Evolutionary conservation across 208 protist species (phyloP), one percentile per base, ranked within the genome.

Genomic region (Baffinella frigidus): DNA sequence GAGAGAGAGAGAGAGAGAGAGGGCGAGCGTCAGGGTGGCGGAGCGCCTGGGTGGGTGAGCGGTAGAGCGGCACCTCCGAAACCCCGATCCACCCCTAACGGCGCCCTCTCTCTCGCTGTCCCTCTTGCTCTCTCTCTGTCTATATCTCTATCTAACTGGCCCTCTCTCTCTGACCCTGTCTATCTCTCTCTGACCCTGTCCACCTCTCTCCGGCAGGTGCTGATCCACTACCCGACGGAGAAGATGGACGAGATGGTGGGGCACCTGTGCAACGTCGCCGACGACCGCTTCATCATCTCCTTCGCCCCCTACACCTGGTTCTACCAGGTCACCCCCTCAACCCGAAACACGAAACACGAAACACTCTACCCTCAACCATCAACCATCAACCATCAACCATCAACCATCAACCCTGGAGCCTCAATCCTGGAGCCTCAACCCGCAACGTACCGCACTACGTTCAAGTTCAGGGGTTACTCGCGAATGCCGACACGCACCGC

Each of bases 231-330:
- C 87, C 92, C 92, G 27, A 30, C 51, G 38, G 92, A 93, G 39
- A 92, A 93, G 83, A 90, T 90, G 83, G 83, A 90, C 83, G 33
- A 41, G 35, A 90, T 90, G 83, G 83, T 90, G 27, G 36, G 48
- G 35, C 77, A 89, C 35, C 93, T 94, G 0, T 84, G 74, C 27
- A 38, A 10, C 11, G 2, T 93, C 24, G 50, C 93, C 0, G 81
- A 92, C 35, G 62, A 92, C 68, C 77, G 93, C 14, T 89, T 94
- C 68, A 93, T 94, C 89, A 91, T 94, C 89, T 93, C 90, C n/a
- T 94, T 94, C 50, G 93, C 93, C n/a, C 93, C 93, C 43, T 77
- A 92, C 39, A 94, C 93, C 24, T 51, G 51, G 9, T 90, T 90
- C 83, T 90, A 90, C 64, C 24, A 64, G 24, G 56, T 64, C 24